Percentiles rank a stretch among this genome's conserved stretches.
Conservation (phyloP, 139 green algal species). For the Tetratostichococcus sp. region DNA sequence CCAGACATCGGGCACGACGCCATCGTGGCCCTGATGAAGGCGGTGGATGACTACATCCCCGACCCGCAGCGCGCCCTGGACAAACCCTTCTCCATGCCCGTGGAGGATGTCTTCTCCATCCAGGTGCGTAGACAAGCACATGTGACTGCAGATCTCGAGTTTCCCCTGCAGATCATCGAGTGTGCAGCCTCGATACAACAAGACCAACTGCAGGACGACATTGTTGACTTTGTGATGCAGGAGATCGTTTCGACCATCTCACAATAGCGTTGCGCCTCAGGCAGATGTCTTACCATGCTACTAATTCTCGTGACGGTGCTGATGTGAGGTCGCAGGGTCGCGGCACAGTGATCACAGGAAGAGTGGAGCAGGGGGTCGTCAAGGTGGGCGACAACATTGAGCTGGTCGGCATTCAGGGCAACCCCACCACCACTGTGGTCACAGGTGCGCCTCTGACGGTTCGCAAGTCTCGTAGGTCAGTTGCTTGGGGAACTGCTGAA, state of each 20-base stretch:
- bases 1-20: constrained; percentile 72
- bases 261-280: too few relatives aligned
- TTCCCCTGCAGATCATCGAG: too few relatives aligned
- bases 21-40: constrained; percentile 89
- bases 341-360: constrained; percentile 92
- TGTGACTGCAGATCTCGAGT: too few relatives aligned
- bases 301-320: too few relatives aligned
- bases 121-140: constrained; percentile 35
- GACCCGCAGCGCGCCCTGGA: constrained; percentile 80
- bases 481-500: too few relatives aligned
- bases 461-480: not conserved
- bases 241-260: too few relatives aligned
- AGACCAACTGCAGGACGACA: too few relatives aligned
- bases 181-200: too few relatives aligned
- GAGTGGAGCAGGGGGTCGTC: constrained; percentile 92
- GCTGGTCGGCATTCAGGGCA: constrained; percentile 81
- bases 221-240: too few relatives aligned
- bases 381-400: constrained; percentile 92
- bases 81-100: constrained; percentile 95
- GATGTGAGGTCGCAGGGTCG: constrained; percentile 47
- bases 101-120: constrained; percentile 98
- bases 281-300: too few relatives aligned
- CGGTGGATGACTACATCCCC: constrained; percentile 81
- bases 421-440: constrained; percentile 61
- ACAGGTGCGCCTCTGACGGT: constrained; percentile 58